These are phyloP conservation scores for Pyrenochaeta sp. DNA, from an alignment of 2,329 filamentous ascomycete species.

Conservation along the genomic window DNA sequence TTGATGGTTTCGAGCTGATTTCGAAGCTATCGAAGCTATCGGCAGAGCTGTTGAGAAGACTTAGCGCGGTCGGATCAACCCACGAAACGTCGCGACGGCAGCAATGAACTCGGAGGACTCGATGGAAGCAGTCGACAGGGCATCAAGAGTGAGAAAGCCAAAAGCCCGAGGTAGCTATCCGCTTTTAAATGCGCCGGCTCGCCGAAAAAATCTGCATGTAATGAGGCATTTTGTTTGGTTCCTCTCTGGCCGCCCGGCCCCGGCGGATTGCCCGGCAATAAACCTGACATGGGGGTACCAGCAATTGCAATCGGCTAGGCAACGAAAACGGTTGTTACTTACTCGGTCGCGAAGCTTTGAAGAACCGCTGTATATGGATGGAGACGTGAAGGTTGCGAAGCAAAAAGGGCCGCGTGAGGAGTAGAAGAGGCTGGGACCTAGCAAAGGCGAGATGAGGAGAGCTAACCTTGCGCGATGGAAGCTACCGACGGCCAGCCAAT, in stretches of 20 bases:
- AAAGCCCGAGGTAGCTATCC: conserved; percentile 27
- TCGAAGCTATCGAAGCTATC: conserved; percentile 36
- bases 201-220: conserved; percentile 46
- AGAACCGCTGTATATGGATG: conserved; percentile 13
- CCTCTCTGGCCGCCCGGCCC: conserved; percentile 26
- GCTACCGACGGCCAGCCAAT: conserved; percentile 18
- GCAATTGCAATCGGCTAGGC: conserved; percentile 29
- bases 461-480: conserved; percentile 10
- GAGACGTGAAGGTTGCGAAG: not conserved
- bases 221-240: conserved; percentile 50
- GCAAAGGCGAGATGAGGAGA: conserved; percentile 13
- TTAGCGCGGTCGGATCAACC: conserved; percentile 41
- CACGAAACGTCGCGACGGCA: conserved; percentile 35
- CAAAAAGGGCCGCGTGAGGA: conserved; percentile 6
- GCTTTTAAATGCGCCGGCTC: conserved; percentile 42
- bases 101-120: conserved; percentile 28
- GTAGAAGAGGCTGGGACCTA: conserved; percentile 15
- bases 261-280: conserved; percentile 38
- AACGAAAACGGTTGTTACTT: conserved; percentile 35
- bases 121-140: conserved; percentile 37
- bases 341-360: conserved; percentile 33
- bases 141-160: conserved; percentile 37
- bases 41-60: conserved; percentile 25
- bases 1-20: conserved; percentile 21
- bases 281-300: conserved; percentile 28